Evolutionary conservation across 768 basidiomycete genomes (phyloP), one percentile per base, ranked within the genome.

Genomic region (Daedaleopsis sinensis): DNA sequence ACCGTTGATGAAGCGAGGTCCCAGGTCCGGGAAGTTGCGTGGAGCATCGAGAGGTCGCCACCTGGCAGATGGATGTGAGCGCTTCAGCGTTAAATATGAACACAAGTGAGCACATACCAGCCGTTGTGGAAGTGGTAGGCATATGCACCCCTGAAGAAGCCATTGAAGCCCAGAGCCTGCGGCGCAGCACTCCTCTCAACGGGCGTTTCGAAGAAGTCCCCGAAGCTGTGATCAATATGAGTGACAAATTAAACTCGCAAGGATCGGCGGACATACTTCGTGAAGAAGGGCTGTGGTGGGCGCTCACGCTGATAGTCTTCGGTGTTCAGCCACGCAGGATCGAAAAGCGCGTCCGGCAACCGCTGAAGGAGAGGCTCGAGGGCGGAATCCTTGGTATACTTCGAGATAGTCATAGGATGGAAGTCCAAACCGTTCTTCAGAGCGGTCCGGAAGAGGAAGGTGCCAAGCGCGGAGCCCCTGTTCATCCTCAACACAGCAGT

Each of bases 101-200:
- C 5, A 7, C 19, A 16, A 16, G 4, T 55, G 42, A 19, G 19
- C n/a, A 71, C 85, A 56, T 57, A 91, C 94, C 94, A 95, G 76
- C 85, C 92, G 72, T 95, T 96, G 72, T 98, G 96, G 77, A 91
- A 98, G 74, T 98, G 95, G 73, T 98, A 98, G 1, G 92, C 95
- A 72, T 88, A 98, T 5, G 96, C 93, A 7, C 96, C 97, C 61
- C 86, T 87, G 83, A 96, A 99, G 82, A 98, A 99, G 11, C 94
- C 95, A 66, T 94, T 90, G 66, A 98, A 92, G 10, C 97, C 97
- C 16, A 94, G 78, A 15, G 90, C 91, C 67, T 90, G 87, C 6
- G 96, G 93, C 10, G 90, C 91, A 1, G 92, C 94, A 64, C 89
- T 88, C 52, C 82, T 82, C 57, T 82, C 79, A 11, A 77, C 68